Percentiles rank a stretch among this genome's conserved stretches.
Conservation (phyloP, 768 basidiomycete genomes). For the Boletellus emodensis region DNA sequence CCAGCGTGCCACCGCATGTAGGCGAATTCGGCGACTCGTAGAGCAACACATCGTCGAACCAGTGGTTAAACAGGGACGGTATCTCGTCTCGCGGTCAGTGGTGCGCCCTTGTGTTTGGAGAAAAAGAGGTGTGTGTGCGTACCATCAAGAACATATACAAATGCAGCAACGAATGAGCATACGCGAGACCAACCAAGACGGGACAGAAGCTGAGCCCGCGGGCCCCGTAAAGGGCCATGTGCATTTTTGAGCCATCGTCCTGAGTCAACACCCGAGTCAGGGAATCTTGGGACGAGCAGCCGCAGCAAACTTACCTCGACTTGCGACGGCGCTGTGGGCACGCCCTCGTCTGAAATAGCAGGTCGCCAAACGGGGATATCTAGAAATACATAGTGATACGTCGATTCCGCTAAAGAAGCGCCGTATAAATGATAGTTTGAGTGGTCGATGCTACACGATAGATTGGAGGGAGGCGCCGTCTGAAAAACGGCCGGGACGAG, state of each 20-base stretch:
- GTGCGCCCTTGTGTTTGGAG: too few species aligned
- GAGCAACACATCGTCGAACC: conserved; percentile 16
- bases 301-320: conserved; percentile 1
- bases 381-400: neutral
- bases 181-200: conserved; percentile 8
- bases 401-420: neutral
- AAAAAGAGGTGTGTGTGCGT: neutral
- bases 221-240: conserved; percentile 1
- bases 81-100: conserved; percentile 14
- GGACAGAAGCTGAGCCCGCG: conserved; percentile 23
- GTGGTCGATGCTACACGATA: conserved; percentile 1
- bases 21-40: conserved; percentile 11
- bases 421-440: neutral
- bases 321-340: neutral
- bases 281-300: neutral
- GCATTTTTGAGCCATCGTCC: neutral
- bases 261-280: neutral
- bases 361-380: conserved; percentile 2
- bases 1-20: neutral
- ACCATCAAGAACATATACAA: conserved; percentile 26
- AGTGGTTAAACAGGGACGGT: conserved; percentile 15
- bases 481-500: conserved; percentile 2
- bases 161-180: conserved; percentile 15
- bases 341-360: neutral
- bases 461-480: neutral